Base-by-base conservation (phyloP, 345 rosid species). In the Microcos paniculata region DNA sequence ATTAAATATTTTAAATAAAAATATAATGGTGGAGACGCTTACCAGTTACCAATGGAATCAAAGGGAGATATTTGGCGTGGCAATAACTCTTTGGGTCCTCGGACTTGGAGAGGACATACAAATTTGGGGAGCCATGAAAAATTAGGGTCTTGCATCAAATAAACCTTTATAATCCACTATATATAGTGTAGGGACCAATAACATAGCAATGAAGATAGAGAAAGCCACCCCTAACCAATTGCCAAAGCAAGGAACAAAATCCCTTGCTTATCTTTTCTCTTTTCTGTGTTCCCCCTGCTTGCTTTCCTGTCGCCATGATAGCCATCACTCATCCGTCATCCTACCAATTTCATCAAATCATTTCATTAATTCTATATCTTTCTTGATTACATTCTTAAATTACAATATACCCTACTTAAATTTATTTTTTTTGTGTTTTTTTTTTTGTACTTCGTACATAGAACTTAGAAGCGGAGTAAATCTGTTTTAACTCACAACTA, bases 231-330 rank as follows among this genome's bases (percentile, higher is more conserved):
- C 31, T 57, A 11, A 16, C 33, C 18, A 24, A 24, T n/a, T n/a
- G 35, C 33, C 42, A 30, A 61, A 59, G 66, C 66, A 62, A 62
- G 42, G 66, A 62, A 62, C 66, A 62, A 30, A 14, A 51, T 51
- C 21, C 56, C 56, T 15, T n/a, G 15, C 21, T 16, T 6, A 28
- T 16, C 33, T 58, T 57, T 8, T 57, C 38, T 26, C n/a, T 62
- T 62, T 62, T 62, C 42, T 62, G 12, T 62, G 4, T 33, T 62
- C 42, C 67, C 11, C 43, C n/a, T n/a, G n/a, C n/a, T n/a, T 2
- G 11, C 45, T 2, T 33, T 62, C 14, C 18, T 62, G 45, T 62
- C 45, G 5, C 43, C 67, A 16, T 31, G 45, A 31, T 31, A 33
- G 66, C 31, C 40, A 55, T 10, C 3, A 11, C 23, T 57, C 33